Conservation (phyloP, 352 stramenopile species). For the Plasmopara viticola region DNA sequence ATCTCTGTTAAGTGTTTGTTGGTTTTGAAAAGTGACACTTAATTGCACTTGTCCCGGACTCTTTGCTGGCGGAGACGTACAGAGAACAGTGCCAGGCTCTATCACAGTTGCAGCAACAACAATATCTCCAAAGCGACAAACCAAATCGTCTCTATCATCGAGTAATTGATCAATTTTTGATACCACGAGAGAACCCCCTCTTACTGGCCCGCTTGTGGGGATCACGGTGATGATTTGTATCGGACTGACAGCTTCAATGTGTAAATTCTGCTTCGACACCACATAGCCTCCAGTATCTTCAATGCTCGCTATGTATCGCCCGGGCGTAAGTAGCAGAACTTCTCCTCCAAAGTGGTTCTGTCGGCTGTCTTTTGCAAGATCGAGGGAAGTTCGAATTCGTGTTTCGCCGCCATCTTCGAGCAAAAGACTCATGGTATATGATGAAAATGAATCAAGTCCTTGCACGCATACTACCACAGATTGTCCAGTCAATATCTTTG, state of each 20-base stretch:
- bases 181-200: conserved; percentile 25
- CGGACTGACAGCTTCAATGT: conserved; percentile 3
- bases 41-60: conserved; percentile 14
- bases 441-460: conserved; percentile 6
- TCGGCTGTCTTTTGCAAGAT: conserved; percentile 1
- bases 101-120: conserved; percentile 4
- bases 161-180: conserved; percentile 9
- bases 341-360: conserved; percentile 1
- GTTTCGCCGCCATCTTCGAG: neutral
- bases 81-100: conserved; percentile 14
- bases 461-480: conserved; percentile 2
- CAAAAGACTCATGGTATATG: conserved; percentile 9
- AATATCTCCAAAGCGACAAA: conserved; percentile 24
- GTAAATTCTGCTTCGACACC: neutral
- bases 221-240: conserved; percentile 2
- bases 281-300: conserved; percentile 10
- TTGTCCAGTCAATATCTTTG: conserved; percentile 1
- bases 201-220: conserved; percentile 17
- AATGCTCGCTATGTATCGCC: conserved; percentile 11
- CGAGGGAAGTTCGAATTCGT: neutral
- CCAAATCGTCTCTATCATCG: conserved; percentile 9
- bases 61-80: conserved; percentile 14
- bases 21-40: conserved; percentile 15
- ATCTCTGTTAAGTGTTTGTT: neutral
- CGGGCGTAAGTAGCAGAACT: neutral